Conservation (phyloP, 495 filamentous ascomycete species). For the Ramalina peruviana region DNA sequence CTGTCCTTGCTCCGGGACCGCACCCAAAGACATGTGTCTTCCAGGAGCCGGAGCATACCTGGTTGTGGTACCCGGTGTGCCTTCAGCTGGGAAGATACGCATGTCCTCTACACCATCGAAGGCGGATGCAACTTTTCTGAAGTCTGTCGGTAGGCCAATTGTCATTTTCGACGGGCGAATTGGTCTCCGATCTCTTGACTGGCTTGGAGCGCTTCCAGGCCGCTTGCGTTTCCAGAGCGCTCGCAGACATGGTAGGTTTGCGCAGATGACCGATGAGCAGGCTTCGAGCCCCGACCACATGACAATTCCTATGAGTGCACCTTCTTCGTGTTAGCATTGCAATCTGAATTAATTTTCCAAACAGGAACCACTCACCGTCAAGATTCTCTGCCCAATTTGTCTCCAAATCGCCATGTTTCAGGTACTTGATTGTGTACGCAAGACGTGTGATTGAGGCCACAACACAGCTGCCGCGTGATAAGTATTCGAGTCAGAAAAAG, state of each 20-base stretch:
- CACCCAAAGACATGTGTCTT: too few species aligned
- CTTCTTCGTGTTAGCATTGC: not conserved
- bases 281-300: conserved; percentile 14
- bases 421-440: conserved; percentile 4
- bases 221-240: not conserved
- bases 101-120: too few species aligned
- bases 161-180: too few species aligned
- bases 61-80: too few species aligned
- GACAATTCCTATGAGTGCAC: conserved; percentile 3
- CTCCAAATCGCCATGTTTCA: not conserved
- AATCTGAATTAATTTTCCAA: not conserved
- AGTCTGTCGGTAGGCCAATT: too few species aligned
- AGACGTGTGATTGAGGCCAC: conserved; percentile 5
- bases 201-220: too few species aligned
- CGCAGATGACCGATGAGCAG: conserved; percentile 10
- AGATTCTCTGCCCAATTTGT: not conserved
- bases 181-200: too few species aligned
- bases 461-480: conserved; percentile 2
- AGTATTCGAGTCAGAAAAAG: not conserved
- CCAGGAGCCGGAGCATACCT: too few species aligned
- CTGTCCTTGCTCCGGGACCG: too few species aligned
- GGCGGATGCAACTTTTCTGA: too few species aligned
- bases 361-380: not conserved
- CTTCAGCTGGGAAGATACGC: too few species aligned
- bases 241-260: conserved; percentile 6